Evolutionary conservation across 2,329 filamentous ascomycete genomes (phyloP).

Genomic region (Lachnellula suecica): DNA sequence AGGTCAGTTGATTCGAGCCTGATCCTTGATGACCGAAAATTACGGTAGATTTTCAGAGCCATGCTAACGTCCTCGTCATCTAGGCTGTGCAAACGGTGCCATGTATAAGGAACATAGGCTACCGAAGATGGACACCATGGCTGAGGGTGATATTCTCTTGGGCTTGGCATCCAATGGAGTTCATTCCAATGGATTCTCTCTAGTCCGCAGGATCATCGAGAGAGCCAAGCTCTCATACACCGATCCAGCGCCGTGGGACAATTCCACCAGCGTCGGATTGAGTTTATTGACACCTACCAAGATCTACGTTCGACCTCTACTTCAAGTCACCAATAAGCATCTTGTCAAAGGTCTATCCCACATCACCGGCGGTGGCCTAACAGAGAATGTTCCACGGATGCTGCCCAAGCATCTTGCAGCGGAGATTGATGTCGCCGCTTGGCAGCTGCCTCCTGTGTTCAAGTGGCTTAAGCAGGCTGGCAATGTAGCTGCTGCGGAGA

Average conservation of each 20-base stretch:
- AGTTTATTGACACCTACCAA: slow-evolving; percentile 84
- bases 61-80: neutral
- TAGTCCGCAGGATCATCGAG: slow-evolving; percentile 88
- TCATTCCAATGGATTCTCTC: slow-evolving; percentile 96
- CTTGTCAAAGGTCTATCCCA: slow-evolving; percentile 91
- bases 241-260: slow-evolving; percentile 75
- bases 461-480: slow-evolving; percentile 75
- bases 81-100: slow-evolving; percentile 81
- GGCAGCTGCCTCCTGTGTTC: slow-evolving; percentile 78
- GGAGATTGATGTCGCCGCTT: slow-evolving; percentile 74
- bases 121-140: slow-evolving; percentile 75
- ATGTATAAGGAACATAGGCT: slow-evolving; percentile 70
- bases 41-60: no score
- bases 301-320: slow-evolving; percentile 86
- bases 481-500: slow-evolving; percentile 75
- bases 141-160: slow-evolving; percentile 78
- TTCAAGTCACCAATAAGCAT: slow-evolving; percentile 60
- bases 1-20: neutral
- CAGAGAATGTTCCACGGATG: slow-evolving; percentile 95
- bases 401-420: slow-evolving; percentile 76
- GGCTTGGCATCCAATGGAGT: slow-evolving; percentile 83
- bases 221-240: slow-evolving; percentile 69
- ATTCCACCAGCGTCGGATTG: slow-evolving; percentile 62
- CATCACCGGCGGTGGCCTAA: slow-evolving; percentile 91
- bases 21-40: neutral